Evolutionary conservation across 2,329 filamentous ascomycete genomes (phyloP).

Genomic region (Colletotrichum kahawae): DNA sequence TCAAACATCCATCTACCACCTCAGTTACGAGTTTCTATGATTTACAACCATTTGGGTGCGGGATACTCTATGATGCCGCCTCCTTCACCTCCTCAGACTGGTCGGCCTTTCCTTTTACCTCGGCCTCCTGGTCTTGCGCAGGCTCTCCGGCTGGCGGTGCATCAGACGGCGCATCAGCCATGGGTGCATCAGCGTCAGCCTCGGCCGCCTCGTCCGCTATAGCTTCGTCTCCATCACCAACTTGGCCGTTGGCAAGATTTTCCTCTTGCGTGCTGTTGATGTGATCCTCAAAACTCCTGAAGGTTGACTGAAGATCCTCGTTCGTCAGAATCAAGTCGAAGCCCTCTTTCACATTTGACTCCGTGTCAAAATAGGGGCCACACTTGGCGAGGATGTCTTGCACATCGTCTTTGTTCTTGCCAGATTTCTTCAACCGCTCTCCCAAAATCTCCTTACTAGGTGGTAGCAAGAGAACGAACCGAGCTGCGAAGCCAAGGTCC

Average conservation of each 20-base stretch:
- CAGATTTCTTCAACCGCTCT: constrained; percentile 31
- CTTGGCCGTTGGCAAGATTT: background rate
- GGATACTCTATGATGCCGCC: background rate
- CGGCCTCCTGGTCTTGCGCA: background rate
- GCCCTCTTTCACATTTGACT: background rate
- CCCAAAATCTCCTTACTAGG: constrained; percentile 33
- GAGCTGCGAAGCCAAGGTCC: constrained; percentile 60
- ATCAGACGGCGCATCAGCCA: constrained; percentile 8
- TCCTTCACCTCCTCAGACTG: background rate
- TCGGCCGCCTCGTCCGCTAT: background rate
- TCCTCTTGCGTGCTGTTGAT: constrained; percentile 4
- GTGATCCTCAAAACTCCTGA: constrained; percentile 5
- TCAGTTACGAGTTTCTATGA: background rate
- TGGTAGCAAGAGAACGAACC: constrained; percentile 58
- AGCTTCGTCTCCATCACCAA: background rate
- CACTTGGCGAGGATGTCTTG: constrained; percentile 27
- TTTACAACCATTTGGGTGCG: background rate
- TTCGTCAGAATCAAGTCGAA: constrained; percentile 22
- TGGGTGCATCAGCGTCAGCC: background rate
- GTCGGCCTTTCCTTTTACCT: background rate
- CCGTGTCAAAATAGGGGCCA: constrained; percentile 28
- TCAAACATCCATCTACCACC: constrained; percentile 1
- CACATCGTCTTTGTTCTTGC: constrained; percentile 27
- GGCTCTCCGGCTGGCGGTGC: background rate
- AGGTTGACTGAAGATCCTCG: constrained; percentile 16